A percentile compares a stretch with the other conserved stretches of the same genome.
Conservation (phyloP, 306 rosid genomes). For the Begonia peltatifolia region DNA sequence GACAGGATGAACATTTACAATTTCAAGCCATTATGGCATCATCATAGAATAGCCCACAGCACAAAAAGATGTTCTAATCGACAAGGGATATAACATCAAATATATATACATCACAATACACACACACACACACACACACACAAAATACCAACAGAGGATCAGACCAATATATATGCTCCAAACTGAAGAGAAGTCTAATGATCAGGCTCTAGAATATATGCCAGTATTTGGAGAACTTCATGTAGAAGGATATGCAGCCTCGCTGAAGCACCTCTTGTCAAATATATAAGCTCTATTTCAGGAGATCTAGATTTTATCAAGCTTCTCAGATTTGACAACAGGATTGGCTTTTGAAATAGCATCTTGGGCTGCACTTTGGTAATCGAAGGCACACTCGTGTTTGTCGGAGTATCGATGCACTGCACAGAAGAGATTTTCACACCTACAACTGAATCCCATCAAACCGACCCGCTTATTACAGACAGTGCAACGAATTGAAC, state of each 20-base stretch:
- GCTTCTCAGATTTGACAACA: constrained; percentile 81
- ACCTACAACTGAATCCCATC: constrained; percentile 83
- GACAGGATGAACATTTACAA: too few relatives aligned
- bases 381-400: constrained; percentile 66
- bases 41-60: neutral
- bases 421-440: constrained; percentile 63
- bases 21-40: too few relatives aligned
- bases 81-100: constrained; percentile 4
- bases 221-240: too few relatives aligned
- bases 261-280: constrained; percentile 4
- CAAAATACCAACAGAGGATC: too few relatives aligned
- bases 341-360: constrained; percentile 90
- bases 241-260: constrained; percentile 1
- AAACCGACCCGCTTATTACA: constrained; percentile 87
- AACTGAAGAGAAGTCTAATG: too few relatives aligned
- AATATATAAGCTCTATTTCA: constrained; percentile 32
- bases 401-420: constrained; percentile 89
- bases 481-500: constrained; percentile 68
- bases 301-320: constrained; percentile 58
- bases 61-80: too few relatives aligned
- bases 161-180: too few relatives aligned
- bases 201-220: too few relatives aligned
- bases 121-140: too few relatives aligned
- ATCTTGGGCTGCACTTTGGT: constrained; percentile 68
- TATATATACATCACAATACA: neutral